phyloP scores from a whole-genome alignment of 2,329 filamentous ascomycete species.

The Trichoderma afroharzianum region DNA sequence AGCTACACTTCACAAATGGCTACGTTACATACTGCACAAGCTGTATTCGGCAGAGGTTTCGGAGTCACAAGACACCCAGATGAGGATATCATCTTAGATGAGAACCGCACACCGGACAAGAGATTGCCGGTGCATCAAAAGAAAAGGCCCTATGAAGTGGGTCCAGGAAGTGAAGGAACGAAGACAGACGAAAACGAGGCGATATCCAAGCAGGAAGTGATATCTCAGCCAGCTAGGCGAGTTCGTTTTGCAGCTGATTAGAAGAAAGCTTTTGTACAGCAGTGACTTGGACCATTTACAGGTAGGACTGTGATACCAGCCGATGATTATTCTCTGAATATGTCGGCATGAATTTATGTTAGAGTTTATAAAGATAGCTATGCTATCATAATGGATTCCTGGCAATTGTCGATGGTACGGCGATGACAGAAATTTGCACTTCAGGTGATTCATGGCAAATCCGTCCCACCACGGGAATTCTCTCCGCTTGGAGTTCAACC shows the following conservation, averaged over 20 bases:
- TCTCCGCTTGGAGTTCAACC: background rate
- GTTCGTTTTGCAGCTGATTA: slow-evolving; percentile 30
- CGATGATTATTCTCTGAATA: background rate
- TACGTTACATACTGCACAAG: slow-evolving; percentile 42
- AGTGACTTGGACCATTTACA: background rate
- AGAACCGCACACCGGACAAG: slow-evolving; percentile 15
- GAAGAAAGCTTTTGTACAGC: slow-evolving; percentile 14
- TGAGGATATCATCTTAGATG: slow-evolving; percentile 40
- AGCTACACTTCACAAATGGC: slow-evolving; percentile 48
- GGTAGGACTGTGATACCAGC: background rate
- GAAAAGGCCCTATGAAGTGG: slow-evolving; percentile 26
- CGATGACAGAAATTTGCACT: background rate
- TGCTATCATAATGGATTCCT: background rate
- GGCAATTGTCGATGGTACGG: background rate
- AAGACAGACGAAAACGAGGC: background rate
- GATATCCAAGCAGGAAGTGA: slow-evolving; percentile 16
- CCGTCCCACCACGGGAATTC: background rate
- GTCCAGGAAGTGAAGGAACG: slow-evolving; percentile 18
- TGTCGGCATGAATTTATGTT: background rate
- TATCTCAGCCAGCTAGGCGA: slow-evolving; percentile 30
- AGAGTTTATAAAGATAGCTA: background rate
- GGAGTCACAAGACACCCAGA: slow-evolving; percentile 42
- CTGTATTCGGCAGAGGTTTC: slow-evolving; percentile 50
- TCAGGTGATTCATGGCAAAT: background rate
- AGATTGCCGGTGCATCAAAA: background rate